Percentiles rank a stretch among this genome's conserved stretches.
phyloP scores from a whole-genome alignment of 176 grass and related monocot species.

The Neostapfia colusana region DNA sequence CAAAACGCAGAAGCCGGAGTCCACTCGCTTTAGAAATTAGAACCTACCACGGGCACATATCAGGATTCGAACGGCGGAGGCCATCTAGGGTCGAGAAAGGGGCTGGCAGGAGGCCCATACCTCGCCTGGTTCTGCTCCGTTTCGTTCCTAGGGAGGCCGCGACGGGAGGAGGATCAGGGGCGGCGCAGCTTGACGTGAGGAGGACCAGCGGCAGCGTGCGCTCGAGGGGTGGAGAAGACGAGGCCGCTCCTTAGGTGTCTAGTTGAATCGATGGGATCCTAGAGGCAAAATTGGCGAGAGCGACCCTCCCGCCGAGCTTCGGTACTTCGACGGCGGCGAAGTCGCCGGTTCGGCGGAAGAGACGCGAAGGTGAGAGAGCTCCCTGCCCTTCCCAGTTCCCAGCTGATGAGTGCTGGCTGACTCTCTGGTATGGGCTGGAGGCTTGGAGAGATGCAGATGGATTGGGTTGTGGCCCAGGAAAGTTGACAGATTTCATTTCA shows the following conservation, averaged over 20 bases:
- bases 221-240: too few relatives aligned
- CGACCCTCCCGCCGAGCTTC: background rate
- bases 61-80: background rate
- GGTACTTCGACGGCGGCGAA: background rate
- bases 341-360: background rate
- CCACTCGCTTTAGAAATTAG: too few relatives aligned
- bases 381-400: background rate
- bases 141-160: background rate
- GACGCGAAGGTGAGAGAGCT: background rate
- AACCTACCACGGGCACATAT: background rate
- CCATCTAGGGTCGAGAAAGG: background rate
- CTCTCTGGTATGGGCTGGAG: background rate
- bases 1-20: background rate
- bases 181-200: background rate
- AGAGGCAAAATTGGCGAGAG: background rate
- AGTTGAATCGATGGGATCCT: background rate
- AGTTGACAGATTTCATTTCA: background rate
- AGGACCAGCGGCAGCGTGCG: background rate
- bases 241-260: too few relatives aligned
- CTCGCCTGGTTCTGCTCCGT: background rate
- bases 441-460: background rate
- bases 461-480: background rate
- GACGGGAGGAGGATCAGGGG: background rate
- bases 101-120: background rate
- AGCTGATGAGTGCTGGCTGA: background rate